These are phyloP conservation scores for Colletotrichum theobromicola DNA, from an alignment of 2,329 filamentous ascomycete species.

Conservation along the genomic window DNA sequence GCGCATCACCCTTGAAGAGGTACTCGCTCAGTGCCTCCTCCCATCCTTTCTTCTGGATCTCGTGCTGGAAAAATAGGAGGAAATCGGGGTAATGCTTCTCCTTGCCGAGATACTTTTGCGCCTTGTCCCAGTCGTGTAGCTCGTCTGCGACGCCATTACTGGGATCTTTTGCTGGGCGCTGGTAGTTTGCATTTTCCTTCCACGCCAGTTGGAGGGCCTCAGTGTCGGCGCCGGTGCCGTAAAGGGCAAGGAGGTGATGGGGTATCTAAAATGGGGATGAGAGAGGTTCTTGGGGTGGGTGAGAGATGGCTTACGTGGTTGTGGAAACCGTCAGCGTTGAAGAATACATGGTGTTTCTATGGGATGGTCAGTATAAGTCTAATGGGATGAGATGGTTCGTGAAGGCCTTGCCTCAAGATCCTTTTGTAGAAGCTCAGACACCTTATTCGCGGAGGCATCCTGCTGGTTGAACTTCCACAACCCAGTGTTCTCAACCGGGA, in stretches of 20 bases:
- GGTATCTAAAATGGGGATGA: conserved; percentile 51
- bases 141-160: conserved; percentile 57
- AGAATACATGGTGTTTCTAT: conserved; percentile 76
- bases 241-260: conserved; percentile 79
- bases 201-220: conserved; percentile 68
- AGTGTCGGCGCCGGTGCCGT: conserved; percentile 72
- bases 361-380: background rate
- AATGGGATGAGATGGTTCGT: background rate
- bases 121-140: conserved; percentile 60
- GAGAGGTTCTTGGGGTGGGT: background rate
- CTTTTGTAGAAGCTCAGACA: conserved; percentile 73
- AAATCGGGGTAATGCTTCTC: conserved; percentile 73
- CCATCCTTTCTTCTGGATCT: conserved; percentile 72
- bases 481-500: conserved; percentile 55
- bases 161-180: conserved; percentile 56
- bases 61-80: conserved; percentile 75
- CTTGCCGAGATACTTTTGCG: conserved; percentile 66
- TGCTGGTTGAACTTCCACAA: conserved; percentile 53
- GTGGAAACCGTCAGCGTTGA: conserved; percentile 77
- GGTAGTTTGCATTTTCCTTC: conserved; percentile 69
- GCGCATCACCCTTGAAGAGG: conserved; percentile 69
- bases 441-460: conserved; percentile 64
- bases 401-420: conserved; percentile 65
- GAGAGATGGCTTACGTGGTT: conserved; percentile 68
- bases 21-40: conserved; percentile 67